Percentiles rank a stretch among this genome's conserved stretches.
Conservation (phyloP, 495 filamentous ascomycete species). For the Xylaria acuta region DNA sequence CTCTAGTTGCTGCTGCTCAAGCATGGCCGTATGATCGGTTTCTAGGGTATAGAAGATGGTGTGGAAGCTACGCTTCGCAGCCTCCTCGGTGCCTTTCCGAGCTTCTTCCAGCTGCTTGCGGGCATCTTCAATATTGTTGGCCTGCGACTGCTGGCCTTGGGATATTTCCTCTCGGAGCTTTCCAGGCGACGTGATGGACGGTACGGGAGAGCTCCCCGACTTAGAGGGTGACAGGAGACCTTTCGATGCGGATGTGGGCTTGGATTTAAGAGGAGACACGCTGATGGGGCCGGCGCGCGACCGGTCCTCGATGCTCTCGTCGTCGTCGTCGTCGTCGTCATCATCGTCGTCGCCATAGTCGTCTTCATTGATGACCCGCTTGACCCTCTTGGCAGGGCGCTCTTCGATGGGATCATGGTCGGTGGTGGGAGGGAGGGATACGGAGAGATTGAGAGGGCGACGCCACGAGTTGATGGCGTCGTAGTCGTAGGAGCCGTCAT, state of each 20-base stretch:
- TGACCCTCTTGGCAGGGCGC: slow-evolving; percentile 56
- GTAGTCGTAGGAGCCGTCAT: slow-evolving; percentile 69
- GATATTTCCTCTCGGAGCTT: slow-evolving; percentile 50
- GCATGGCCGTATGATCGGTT: slow-evolving; percentile 92
- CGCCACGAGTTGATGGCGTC: slow-evolving; percentile 47
- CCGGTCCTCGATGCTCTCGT: slow-evolving; percentile 60
- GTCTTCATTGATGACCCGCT: slow-evolving; percentile 71
- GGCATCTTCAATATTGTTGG: slow-evolving; percentile 78
- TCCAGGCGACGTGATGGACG: slow-evolving; percentile 58
- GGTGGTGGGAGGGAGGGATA: slow-evolving; percentile 50
- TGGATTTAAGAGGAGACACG: slow-evolving; percentile 66
- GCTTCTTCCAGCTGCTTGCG: slow-evolving; percentile 93
- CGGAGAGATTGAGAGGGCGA: slow-evolving; percentile 41
- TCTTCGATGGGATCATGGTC: slow-evolving; percentile 55
- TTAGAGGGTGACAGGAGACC: slow-evolving; percentile 61
- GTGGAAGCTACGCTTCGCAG: slow-evolving; percentile 85
- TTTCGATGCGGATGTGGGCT: slow-evolving; percentile 58
- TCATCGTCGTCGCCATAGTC: slow-evolving; percentile 86
- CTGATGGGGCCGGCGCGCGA: slow-evolving; percentile 37
- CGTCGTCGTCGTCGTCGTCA: slow-evolving; percentile 66
- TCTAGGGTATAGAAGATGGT: slow-evolving; percentile 94
- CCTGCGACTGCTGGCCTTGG: slow-evolving; percentile 53
- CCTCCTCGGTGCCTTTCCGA: slow-evolving; percentile 90
- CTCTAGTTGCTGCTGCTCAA: slow-evolving; percentile 96
- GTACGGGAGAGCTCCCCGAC: slow-evolving; percentile 63